Evolutionary conservation across 2,329 filamentous ascomycete species (phyloP).

Genomic region (Penicillium sp.): DNA sequence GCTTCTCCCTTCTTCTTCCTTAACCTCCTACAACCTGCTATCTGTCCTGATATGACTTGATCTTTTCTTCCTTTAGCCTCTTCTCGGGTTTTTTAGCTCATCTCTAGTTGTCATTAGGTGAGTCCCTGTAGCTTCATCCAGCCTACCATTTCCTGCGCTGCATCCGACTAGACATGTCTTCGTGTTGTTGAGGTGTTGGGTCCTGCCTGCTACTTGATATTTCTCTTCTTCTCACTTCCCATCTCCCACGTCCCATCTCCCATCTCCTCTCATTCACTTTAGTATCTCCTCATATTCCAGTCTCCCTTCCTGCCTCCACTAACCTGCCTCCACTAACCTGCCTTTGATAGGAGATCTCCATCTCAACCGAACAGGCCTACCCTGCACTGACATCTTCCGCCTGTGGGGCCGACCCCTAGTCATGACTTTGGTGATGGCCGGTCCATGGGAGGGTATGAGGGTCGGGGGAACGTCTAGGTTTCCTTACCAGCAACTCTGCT

Average conservation of each 20-base stretch:
- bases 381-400: not conserved
- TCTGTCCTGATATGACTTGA: not conserved
- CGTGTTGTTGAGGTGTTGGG: not conserved
- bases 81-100: not conserved
- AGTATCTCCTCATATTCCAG: not conserved
- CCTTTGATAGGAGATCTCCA: not conserved
- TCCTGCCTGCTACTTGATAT: not conserved
- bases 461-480: not conserved
- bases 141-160: not conserved
- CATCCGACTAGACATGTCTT: not conserved
- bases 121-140: not conserved
- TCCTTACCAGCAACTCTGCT: not conserved
- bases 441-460: too few relatives aligned
- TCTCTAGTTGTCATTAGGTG: not conserved
- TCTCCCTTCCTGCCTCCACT: not conserved
- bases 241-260: too few relatives aligned
- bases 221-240: not conserved
- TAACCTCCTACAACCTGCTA: not conserved
- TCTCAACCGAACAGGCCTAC: not conserved
- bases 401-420: not conserved
- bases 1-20: not conserved
- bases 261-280: not conserved
- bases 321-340: not conserved
- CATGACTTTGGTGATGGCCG: not conserved
- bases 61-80: not conserved